These are phyloP conservation scores for Colletotrichum neosansevieriae DNA, from an alignment of 2,329 filamentous ascomycete species.

Conservation along the genomic window DNA sequence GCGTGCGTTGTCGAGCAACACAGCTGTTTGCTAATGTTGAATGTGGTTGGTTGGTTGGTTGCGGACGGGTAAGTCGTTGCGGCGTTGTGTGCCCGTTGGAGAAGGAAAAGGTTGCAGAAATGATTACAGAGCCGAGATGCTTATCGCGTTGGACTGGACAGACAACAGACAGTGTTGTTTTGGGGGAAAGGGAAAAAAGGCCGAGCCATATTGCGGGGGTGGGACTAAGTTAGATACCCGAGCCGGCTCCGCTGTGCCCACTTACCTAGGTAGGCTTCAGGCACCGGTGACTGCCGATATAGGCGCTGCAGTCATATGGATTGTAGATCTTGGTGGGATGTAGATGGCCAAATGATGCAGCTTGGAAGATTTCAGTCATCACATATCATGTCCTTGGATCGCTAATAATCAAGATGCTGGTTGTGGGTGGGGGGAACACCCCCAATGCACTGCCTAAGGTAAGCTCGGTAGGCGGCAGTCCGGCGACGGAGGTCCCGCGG, in stretches of 20 bases:
- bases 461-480: conserved; percentile 16
- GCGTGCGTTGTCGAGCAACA: neutral
- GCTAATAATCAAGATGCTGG: neutral
- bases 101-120: neutral
- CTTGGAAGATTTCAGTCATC: no score
- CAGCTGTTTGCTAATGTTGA: neutral
- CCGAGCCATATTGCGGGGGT: conserved; percentile 39
- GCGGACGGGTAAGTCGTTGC: neutral
- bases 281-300: no score
- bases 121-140: conserved; percentile 10
- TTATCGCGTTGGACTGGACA: neutral
- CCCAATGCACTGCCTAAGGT: neutral
- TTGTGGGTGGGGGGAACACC: no score
- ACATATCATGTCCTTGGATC: neutral
- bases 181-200: conserved; percentile 18
- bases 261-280: neutral
- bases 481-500: conserved; percentile 25
- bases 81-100: no score
- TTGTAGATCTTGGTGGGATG: no score
- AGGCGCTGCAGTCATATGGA: no score
- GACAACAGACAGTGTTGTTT: neutral
- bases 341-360: no score
- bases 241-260: neutral
- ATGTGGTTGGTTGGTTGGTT: conserved; percentile 1
- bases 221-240: conserved; percentile 14